These are phyloP conservation scores for Beauveria caledonica DNA, from an alignment of 2,329 filamentous ascomycete genomes.

Conservation along the genomic window DNA sequence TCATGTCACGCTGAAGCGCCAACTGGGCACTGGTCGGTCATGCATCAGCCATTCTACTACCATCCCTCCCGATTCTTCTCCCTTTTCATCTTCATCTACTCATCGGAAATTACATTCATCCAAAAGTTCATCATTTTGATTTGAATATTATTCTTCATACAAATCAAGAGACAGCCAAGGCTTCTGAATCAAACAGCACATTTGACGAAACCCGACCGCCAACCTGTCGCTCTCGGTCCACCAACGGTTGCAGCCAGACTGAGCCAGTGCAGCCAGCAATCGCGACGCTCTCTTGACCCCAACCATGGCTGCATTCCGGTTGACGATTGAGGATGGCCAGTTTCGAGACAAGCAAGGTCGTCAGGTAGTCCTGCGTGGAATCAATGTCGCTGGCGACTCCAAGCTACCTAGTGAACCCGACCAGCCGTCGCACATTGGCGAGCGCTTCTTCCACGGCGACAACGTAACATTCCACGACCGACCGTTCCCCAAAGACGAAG, in stretches of 20 bases:
- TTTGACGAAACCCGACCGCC: not conserved
- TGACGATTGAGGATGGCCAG: slow-evolving; percentile 75
- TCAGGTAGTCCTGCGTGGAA: slow-evolving; percentile 82
- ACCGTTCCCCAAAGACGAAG: slow-evolving; percentile 76
- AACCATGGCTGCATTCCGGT: slow-evolving; percentile 63
- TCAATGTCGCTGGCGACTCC: slow-evolving; percentile 85
- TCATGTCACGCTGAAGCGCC: slow-evolving; percentile 4
- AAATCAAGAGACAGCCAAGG: not conserved
- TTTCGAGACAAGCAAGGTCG: slow-evolving; percentile 78
- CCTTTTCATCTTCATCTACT: not conserved
- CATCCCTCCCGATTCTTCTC: not conserved
- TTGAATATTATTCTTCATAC: not conserved
- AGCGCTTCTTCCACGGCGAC: slow-evolving; percentile 88
- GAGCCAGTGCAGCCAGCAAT: not conserved
- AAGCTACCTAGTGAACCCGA: slow-evolving; percentile 81
- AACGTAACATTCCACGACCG: slow-evolving; percentile 80
- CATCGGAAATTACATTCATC: too few species aligned
- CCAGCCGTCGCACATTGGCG: slow-evolving; percentile 66
- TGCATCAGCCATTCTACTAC: not conserved
- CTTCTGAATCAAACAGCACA: not conserved
- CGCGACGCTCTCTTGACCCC: not conserved
- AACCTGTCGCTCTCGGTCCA: not conserved
- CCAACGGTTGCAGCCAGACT: not conserved
- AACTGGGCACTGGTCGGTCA: not conserved
- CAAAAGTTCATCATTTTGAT: too few species aligned